A percentile compares a stretch with the other conserved stretches of the same genome.
Conservation (phyloP, 441 rosid genomes). For the Gossypium gossypioides region DNA sequence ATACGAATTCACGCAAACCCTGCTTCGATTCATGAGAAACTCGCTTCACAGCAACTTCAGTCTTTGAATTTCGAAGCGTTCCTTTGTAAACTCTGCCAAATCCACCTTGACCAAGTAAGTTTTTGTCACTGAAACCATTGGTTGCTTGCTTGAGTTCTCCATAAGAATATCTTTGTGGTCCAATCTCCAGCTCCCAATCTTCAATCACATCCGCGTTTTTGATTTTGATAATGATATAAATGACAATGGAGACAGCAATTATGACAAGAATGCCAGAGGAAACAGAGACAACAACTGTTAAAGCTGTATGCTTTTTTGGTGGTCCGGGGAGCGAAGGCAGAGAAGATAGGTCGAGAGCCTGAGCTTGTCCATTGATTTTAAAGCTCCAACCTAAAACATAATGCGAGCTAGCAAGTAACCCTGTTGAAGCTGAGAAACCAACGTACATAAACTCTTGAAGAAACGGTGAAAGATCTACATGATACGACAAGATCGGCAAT, state of each 20-base stretch:
- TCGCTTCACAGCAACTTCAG: constrained; percentile 59
- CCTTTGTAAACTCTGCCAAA: constrained; percentile 75
- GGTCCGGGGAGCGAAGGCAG: constrained; percentile 49
- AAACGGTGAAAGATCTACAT: constrained; percentile 40
- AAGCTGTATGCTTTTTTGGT: constrained; percentile 16
- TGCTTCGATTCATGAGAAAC: constrained; percentile 69
- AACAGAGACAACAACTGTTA: constrained; percentile 26
- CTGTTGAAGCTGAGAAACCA: constrained; percentile 84
- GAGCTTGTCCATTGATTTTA: constrained; percentile 33
- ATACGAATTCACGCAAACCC: constrained; percentile 64
- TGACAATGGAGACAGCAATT: not conserved
- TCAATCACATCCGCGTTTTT: constrained; percentile 53
- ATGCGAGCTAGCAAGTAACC: constrained; percentile 60
- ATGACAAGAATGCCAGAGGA: constrained; percentile 20
- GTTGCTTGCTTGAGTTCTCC: constrained; percentile 67
- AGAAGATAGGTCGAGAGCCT: constrained; percentile 37
- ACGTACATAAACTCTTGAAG: constrained; percentile 48
- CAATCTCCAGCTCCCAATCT: constrained; percentile 64
- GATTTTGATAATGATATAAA: constrained; percentile 21
- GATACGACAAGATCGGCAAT: constrained; percentile 39
- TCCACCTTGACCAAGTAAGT: constrained; percentile 62
- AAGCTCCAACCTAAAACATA: constrained; percentile 72
- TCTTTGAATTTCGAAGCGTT: constrained; percentile 32
- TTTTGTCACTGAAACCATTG: constrained; percentile 43
- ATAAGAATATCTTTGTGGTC: constrained; percentile 57